A percentile compares a stretch with the other conserved stretches of the same genome.
phyloP scores from a whole-genome alignment of 768 basidiomycete genomes.

The Cyclocybe aegerita region DNA sequence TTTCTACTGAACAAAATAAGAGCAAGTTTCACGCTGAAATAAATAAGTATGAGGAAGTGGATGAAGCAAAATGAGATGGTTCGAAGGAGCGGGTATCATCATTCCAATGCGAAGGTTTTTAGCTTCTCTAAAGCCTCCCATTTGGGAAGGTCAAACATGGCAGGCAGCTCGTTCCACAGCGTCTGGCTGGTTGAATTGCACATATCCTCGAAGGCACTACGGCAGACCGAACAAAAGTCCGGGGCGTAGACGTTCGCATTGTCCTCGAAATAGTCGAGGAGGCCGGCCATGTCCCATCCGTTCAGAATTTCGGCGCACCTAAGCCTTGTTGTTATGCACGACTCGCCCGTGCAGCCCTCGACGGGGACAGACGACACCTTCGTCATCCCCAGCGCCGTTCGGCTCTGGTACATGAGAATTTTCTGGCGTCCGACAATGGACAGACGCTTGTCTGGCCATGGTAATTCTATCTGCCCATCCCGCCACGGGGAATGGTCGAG shows the following conservation, averaged over 20 bases:
- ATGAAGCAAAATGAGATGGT: no score
- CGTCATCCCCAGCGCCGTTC: constrained; percentile 14
- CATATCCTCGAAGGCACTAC: constrained; percentile 13
- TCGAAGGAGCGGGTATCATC: constrained; percentile 1
- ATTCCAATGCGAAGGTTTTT: constrained; percentile 19
- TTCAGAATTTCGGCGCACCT: constrained; percentile 23
- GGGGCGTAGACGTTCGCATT: constrained; percentile 18
- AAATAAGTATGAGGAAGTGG: no score
- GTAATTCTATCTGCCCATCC: constrained; percentile 21
- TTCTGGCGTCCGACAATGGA: constrained; percentile 27
- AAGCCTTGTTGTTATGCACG: constrained; percentile 17
- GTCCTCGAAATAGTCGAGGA: constrained; percentile 32
- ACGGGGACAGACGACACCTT: constrained; percentile 4
- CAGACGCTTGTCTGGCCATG: constrained; percentile 25
- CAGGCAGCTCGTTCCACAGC: constrained; percentile 31
- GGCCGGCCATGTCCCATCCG: constrained; percentile 29
- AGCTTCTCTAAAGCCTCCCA: constrained; percentile 27
- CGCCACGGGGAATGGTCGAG: constrained; percentile 32
- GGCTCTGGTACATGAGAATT: constrained; percentile 21
- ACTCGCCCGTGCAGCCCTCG: constrained; percentile 12
- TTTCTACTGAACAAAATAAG: no score
- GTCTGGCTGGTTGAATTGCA: constrained; percentile 19
- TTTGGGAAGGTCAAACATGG: constrained; percentile 25
- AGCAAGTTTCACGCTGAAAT: no score
- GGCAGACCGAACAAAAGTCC: constrained; percentile 24